These are phyloP conservation scores for Plectosphaerella cucumerina DNA, from an alignment of 2,329 filamentous ascomycete species.

Conservation along the genomic window DNA sequence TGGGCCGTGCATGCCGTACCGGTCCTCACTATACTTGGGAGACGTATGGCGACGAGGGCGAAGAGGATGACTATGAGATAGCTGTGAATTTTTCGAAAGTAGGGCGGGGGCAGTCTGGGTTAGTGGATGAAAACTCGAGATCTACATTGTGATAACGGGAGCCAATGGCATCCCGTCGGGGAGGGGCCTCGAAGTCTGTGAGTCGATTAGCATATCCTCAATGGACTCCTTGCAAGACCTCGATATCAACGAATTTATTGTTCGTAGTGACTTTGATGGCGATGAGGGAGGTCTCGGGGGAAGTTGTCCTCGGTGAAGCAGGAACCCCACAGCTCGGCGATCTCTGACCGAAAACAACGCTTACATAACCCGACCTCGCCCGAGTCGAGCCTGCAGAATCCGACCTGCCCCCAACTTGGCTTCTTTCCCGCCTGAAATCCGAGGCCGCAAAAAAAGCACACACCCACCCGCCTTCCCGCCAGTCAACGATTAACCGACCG, in stretches of 20 bases:
- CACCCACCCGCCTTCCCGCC: conserved; percentile 1
- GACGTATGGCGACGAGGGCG: background rate
- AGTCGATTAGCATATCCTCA: no score
- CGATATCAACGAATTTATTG: no score
- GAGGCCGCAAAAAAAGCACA: conserved; percentile 3
- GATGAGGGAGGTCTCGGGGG: no score
- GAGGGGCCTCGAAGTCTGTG: no score
- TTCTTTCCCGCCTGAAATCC: conserved; percentile 2
- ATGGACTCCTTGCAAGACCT: no score
- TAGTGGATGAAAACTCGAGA: background rate
- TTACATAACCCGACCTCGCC: conserved; percentile 5
- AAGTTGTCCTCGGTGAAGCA: no score
- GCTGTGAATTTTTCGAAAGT: background rate
- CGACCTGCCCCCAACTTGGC: background rate
- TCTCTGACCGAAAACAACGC: background rate
- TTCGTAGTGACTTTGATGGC: no score
- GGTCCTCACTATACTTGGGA: background rate
- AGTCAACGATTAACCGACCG: conserved; percentile 6
- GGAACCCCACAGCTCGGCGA: no score
- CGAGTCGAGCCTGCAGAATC: background rate
- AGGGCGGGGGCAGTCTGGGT: background rate
- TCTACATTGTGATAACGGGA: no score
- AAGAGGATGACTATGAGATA: background rate
- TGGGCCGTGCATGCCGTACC: background rate
- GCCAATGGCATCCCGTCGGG: no score